Evolutionary conservation across 2,329 filamentous ascomycete species (phyloP).

Genomic region (Clarireedia hainanense): DNA sequence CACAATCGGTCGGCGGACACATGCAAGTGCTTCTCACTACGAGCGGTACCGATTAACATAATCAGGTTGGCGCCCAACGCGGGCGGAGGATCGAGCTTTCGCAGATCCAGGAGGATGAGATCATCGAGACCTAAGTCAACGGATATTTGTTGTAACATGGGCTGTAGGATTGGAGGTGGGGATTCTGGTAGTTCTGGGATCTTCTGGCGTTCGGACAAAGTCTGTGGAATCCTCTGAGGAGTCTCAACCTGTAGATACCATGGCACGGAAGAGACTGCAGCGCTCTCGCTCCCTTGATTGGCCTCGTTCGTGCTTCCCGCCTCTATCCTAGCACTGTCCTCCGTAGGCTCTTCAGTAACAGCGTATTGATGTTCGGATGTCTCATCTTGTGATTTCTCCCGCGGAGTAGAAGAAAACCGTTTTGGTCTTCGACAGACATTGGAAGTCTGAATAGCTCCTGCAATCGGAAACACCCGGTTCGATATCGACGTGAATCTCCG

Average conservation of each 20-base stretch:
- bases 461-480: constrained; percentile 11
- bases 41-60: constrained; percentile 87
- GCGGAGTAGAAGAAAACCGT: constrained; percentile 13
- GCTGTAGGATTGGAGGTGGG: constrained; percentile 65
- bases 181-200: constrained; percentile 46
- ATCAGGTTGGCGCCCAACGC: constrained; percentile 82
- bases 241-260: constrained; percentile 81
- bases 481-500: constrained; percentile 22
- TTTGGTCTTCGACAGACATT: constrained; percentile 4
- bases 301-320: constrained; percentile 7
- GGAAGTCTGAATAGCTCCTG: background rate
- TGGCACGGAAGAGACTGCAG: constrained; percentile 37
- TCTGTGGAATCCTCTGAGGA: constrained; percentile 29
- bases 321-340: background rate
- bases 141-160: constrained; percentile 70
- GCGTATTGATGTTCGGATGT: background rate
- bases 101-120: constrained; percentile 72
- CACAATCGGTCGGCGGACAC: constrained; percentile 85
- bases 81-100: constrained; percentile 74
- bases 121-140: constrained; percentile 82
- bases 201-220: constrained; percentile 44
- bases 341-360: background rate
- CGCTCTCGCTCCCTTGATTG: constrained; percentile 14
- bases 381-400: constrained; percentile 1
- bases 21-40: constrained; percentile 88